Percentiles rank a stretch among this genome's conserved stretches.
phyloP scores from a whole-genome alignment of 768 basidiomycete species.

The Ephemerocybe angulata region DNA sequence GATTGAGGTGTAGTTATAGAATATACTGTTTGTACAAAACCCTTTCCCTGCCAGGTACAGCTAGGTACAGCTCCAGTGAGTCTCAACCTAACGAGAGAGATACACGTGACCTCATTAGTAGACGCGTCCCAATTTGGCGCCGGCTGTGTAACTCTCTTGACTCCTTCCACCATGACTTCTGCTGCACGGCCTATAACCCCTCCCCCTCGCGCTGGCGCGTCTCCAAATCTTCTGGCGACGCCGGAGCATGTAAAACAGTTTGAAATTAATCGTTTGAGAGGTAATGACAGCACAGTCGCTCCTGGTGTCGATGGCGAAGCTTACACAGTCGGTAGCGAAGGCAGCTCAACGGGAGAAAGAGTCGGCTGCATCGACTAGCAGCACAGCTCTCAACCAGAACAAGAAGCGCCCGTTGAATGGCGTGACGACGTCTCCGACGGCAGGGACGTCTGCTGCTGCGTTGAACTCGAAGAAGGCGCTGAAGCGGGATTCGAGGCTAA shows the following conservation, averaged over 20 bases:
- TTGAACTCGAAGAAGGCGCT: slow-evolving; percentile 46
- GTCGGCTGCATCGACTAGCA: slow-evolving; percentile 42
- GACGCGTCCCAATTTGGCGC: neutral
- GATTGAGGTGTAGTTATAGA: neutral
- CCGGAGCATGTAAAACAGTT: slow-evolving; percentile 70
- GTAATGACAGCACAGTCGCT: slow-evolving; percentile 35
- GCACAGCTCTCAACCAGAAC: slow-evolving; percentile 48
- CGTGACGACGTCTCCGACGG: slow-evolving; percentile 59
- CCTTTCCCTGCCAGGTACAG: neutral
- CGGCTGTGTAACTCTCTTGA: neutral
- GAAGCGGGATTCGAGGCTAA: slow-evolving; percentile 70
- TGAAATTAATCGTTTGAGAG: slow-evolving; percentile 78
- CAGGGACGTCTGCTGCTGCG: slow-evolving; percentile 40
- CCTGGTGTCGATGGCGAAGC: neutral
- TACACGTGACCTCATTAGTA: slow-evolving; percentile 2
- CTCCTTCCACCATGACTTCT: slow-evolving; percentile 19
- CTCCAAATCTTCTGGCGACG: slow-evolving; percentile 36
- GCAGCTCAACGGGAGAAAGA: slow-evolving; percentile 69
- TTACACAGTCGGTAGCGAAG: slow-evolving; percentile 51
- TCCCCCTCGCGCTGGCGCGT: slow-evolving; percentile 25
- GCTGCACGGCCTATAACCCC: slow-evolving; percentile 36
- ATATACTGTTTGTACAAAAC: slow-evolving; percentile 29
- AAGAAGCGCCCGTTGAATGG: slow-evolving; percentile 67
- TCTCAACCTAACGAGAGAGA: slow-evolving; percentile 12
- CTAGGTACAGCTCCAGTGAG: neutral